Conservation (phyloP, 495 filamentous ascomycete genomes). For the Clavariopsis aquatica region DNA sequence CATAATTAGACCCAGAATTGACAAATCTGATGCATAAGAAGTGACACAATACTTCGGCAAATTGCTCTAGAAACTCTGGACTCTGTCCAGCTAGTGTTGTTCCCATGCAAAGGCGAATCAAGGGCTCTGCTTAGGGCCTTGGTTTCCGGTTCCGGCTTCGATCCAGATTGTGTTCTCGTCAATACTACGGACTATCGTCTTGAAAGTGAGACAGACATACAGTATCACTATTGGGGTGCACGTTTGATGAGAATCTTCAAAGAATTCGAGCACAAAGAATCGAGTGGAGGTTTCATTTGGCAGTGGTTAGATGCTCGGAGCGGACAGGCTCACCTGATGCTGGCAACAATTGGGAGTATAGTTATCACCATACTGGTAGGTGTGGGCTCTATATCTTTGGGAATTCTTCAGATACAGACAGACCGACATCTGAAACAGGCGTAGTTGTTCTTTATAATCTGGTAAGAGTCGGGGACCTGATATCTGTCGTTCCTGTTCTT, state of each 20-base stretch:
- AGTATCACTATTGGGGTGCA: background rate
- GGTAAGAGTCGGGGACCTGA: too few species aligned
- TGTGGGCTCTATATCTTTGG: too few species aligned
- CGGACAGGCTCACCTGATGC: background rate
- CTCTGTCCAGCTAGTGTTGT: background rate
- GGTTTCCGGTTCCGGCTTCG: background rate
- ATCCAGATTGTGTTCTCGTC: background rate
- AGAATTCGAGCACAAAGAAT: background rate
- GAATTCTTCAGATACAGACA: too few species aligned
- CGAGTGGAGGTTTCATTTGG: background rate
- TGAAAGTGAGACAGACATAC: background rate
- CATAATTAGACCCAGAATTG: too few species aligned
- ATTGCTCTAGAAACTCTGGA: conserved; percentile 2
- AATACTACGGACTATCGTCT: background rate
- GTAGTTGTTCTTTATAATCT: too few species aligned
- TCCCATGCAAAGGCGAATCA: background rate
- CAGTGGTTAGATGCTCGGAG: background rate
- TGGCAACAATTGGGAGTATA: conserved; percentile 6
- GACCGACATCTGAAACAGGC: too few species aligned
- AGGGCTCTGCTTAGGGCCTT: background rate
- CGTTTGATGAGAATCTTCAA: background rate
- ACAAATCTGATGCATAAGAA: background rate
- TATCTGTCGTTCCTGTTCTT: too few species aligned
- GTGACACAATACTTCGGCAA: conserved; percentile 4
- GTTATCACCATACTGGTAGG: conserved; percentile 8